Conservation (phyloP, 2,329 filamentous ascomycete genomes). For the Colletotrichum agaves region DNA sequence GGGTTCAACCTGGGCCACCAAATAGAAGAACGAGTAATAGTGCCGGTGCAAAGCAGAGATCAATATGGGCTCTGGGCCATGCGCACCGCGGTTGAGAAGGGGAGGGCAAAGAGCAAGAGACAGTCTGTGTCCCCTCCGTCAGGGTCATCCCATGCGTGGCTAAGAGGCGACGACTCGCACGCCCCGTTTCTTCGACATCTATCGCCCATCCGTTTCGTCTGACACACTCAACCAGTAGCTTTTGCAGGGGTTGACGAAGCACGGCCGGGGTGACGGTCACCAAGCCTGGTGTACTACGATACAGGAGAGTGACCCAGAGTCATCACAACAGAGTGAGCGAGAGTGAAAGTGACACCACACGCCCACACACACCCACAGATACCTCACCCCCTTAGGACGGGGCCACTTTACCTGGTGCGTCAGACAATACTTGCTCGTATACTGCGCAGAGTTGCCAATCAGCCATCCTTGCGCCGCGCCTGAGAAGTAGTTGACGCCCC, state of each 20-base stretch:
- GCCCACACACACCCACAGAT: conserved; percentile 9
- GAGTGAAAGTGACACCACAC: conserved; percentile 21
- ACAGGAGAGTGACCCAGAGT: conserved; percentile 19
- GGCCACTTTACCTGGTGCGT: conserved; percentile 60
- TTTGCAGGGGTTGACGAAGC: conserved; percentile 35
- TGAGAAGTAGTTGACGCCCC: conserved; percentile 39
- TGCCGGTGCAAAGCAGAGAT: conserved; percentile 19
- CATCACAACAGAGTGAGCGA: conserved; percentile 25
- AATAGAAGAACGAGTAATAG: neutral
- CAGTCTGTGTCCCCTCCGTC: conserved; percentile 29
- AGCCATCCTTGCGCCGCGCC: conserved; percentile 41
- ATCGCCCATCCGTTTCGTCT: conserved; percentile 37
- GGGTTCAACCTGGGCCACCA: conserved; percentile 3
- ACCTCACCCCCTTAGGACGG: conserved; percentile 42
- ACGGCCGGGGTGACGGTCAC: conserved; percentile 27
- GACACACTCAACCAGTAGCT: conserved; percentile 33
- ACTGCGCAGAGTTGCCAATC: conserved; percentile 60
- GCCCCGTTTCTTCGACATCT: conserved; percentile 37
- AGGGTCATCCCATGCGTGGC: conserved; percentile 37
- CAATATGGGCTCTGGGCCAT: conserved; percentile 23
- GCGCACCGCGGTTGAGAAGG: conserved; percentile 11
- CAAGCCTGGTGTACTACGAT: too few species aligned
- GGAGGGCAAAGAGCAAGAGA: conserved; percentile 27
- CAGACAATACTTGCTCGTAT: conserved; percentile 60
- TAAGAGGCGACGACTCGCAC: conserved; percentile 34